A percentile compares a stretch with the other conserved stretches of the same genome.
Conservation (phyloP, 352 stramenopile genomes). For the Globisporangium paroecandrum region DNA sequence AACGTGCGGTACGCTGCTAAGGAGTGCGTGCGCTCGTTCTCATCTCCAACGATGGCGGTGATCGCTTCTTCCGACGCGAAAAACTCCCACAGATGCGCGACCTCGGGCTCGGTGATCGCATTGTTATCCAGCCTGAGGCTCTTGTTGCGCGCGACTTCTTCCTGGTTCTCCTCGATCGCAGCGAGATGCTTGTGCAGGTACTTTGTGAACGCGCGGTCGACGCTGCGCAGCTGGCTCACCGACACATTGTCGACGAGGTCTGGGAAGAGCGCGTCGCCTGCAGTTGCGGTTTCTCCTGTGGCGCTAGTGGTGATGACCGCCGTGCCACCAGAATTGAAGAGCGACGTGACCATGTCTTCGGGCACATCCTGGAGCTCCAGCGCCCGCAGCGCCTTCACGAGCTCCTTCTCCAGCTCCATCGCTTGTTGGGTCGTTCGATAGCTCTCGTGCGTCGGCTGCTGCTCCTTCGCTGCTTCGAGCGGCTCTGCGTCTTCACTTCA, state of each 20-base stretch:
- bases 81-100: conserved; percentile 52
- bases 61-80: conserved; percentile 52
- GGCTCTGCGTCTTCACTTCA: not conserved
- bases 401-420: conserved; percentile 51
- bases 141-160: not conserved
- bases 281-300: conserved; percentile 17
- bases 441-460: not conserved
- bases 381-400: conserved; percentile 53
- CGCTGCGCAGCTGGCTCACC: conserved; percentile 36
- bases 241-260: conserved; percentile 36
- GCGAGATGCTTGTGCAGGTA: conserved; percentile 42
- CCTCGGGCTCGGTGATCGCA: conserved; percentile 11
- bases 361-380: conserved; percentile 58
- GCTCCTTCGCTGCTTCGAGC: not conserved
- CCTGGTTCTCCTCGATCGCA: conserved; percentile 7
- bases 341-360: conserved; percentile 38
- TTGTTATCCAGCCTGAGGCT: conserved; percentile 9
- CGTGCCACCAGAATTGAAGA: conserved; percentile 74
- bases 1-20: conserved; percentile 61
- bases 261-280: conserved; percentile 21
- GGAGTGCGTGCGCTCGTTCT: conserved; percentile 28
- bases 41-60: conserved; percentile 29
- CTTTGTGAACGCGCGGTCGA: conserved; percentile 55
- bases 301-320: conserved; percentile 25
- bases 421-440: not conserved